phyloP scores from a whole-genome alignment of 2,329 filamentous ascomycete genomes.

The Colletotrichum musicola region DNA sequence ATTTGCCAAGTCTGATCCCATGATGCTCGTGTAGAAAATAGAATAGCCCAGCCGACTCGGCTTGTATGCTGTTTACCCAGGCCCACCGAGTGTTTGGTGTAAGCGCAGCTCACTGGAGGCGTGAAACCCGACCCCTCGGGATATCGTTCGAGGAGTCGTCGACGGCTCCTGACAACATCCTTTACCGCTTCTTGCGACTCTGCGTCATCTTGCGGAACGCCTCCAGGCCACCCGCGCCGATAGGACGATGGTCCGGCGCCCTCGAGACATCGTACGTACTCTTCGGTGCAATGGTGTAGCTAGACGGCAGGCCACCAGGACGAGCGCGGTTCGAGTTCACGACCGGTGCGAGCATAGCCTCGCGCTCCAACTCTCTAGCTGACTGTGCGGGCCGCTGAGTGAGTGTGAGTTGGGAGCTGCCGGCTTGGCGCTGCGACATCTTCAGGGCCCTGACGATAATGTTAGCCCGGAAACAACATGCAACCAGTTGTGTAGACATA shows the following conservation, averaged over 20 bases:
- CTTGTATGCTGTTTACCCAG: background rate
- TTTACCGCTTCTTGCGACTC: slow-evolving; percentile 67
- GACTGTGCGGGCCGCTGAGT: slow-evolving; percentile 61
- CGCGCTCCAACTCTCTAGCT: slow-evolving; percentile 65
- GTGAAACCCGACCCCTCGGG: background rate
- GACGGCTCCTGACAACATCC: background rate
- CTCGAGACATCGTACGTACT: slow-evolving; percentile 70
- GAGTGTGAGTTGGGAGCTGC: slow-evolving; percentile 62
- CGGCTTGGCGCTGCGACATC: slow-evolving; percentile 60
- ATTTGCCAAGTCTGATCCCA: slow-evolving; percentile 2
- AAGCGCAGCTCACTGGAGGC: background rate
- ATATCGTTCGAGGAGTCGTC: background rate
- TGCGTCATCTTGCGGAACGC: slow-evolving; percentile 76
- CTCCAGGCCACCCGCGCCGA: slow-evolving; percentile 73
- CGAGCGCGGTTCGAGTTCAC: slow-evolving; percentile 68
- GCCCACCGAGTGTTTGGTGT: background rate
- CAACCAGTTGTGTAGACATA: slow-evolving; percentile 52
- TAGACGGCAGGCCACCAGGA: slow-evolving; percentile 65
- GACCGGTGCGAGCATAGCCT: slow-evolving; percentile 69
- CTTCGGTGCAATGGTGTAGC: slow-evolving; percentile 71
- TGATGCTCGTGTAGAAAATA: background rate
- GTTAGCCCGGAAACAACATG: background rate
- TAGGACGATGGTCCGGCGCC: slow-evolving; percentile 67
- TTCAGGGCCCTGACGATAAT: slow-evolving; percentile 62
- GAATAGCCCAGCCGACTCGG: background rate